phyloP scores from a whole-genome alignment of 768 basidiomycete genomes.

The Arthromyces matolae region DNA sequence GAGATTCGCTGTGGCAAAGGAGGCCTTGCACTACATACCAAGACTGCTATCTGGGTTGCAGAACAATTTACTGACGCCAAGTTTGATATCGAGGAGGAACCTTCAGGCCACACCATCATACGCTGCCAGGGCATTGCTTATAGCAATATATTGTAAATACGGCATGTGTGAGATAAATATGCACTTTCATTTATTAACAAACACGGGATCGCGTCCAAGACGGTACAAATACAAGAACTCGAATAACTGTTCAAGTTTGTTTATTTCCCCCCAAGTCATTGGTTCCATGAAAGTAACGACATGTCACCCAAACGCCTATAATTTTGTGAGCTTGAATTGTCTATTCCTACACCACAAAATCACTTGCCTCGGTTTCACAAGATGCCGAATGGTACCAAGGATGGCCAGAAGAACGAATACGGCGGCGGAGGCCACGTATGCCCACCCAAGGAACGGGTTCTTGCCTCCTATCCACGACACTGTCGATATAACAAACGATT shows the following conservation, averaged over 20 bases:
- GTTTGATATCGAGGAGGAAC: conserved; percentile 50
- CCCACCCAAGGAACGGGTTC: conserved; percentile 98
- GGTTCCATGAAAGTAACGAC: conserved; percentile 84
- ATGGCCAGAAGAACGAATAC: conserved; percentile 88
- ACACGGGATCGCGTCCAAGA: too few species aligned
- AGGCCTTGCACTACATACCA: conserved; percentile 65
- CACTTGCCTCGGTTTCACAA: conserved; percentile 84
- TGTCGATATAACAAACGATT: conserved; percentile 94
- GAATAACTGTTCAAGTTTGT: too few species aligned
- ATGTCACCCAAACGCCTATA: conserved; percentile 83
- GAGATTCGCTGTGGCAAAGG: conserved; percentile 50
- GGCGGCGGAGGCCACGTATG: conserved; percentile 85
- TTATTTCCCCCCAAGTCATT: too few species aligned
- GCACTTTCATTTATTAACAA: too few species aligned
- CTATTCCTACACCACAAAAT: too few species aligned
- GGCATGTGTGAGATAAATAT: too few species aligned
- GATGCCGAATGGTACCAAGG: conserved; percentile 84
- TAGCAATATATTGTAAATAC: too few species aligned
- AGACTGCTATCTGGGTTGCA: conserved; percentile 71
- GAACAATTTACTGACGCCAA: conserved; percentile 64
- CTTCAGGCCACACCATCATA: conserved; percentile 39
- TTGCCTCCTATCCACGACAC: conserved; percentile 99
- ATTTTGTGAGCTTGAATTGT: background rate
- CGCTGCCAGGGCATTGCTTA: conserved; percentile 55
- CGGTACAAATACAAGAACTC: too few species aligned